Base-by-base conservation (phyloP, 2,329 filamentous ascomycete genomes). In the Ciborinia camelliae region DNA sequence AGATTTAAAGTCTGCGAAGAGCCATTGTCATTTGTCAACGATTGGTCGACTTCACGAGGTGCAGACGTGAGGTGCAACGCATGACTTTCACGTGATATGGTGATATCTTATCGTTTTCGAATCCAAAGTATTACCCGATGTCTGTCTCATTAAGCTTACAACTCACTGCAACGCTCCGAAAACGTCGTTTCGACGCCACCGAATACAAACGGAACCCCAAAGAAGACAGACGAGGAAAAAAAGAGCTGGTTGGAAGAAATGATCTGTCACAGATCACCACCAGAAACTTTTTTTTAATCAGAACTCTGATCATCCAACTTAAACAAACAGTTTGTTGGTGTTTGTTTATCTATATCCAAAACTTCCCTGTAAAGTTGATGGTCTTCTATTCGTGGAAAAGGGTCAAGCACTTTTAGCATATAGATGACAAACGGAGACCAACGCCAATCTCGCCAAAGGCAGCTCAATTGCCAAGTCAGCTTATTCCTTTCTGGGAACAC, bases 1-100 rank as follows among this genome's bases (percentile, higher is more conserved):
- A 37, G 51, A 37, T 4, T 18, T 15, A 3, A 2, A 20, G 20
- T 6, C 18, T 52, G 20, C 10, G 23, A 30, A 54, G 6, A 30
- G 18, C 23, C 23, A 43, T 26, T 23, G 26, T 23, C 0, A 10
- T n/a, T 18, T 10, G 18, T n/a, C 23, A 20, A 35, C 12, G 45
- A 59, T 59, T 59, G 28, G 41, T 48, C 12, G 4, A 59, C 15
- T 23, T 59, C 55, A 48, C 55, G 55, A 59, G 28, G 28, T 59
- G 41, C 55, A 59, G 41, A 59, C 45, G n/a, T n/a, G n/a, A n/a
- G n/a, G 9, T 10, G 26, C 8, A 62, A 14, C 37, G 26, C 59
- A 39, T 62, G 28, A 35, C n/a, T 5, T 45, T 53, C 59, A 54
- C 59, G 59, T 62, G 59, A 62, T 30, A n/a, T 23, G 3, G 26